A percentile compares a stretch with the other conserved stretches of the same genome.
phyloP scores from a whole-genome alignment of 192 early-diverging fungal genomes.

The Coemansia biformis region DNA sequence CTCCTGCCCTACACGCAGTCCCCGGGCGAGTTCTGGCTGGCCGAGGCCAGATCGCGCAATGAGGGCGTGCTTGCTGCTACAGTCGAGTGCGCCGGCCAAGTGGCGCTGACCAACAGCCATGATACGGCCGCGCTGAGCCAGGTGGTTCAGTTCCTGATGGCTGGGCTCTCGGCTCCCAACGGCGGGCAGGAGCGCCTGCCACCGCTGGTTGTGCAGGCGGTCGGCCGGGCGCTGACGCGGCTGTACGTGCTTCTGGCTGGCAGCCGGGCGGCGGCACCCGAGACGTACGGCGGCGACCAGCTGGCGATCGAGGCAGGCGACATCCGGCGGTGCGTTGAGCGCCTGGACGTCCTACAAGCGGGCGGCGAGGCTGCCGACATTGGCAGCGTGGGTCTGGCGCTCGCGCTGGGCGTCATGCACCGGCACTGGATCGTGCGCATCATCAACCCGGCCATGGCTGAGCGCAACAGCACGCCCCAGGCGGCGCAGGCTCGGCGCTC shows the following conservation, averaged over 20 bases:
- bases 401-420: slow-evolving; percentile 26
- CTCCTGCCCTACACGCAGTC: slow-evolving; percentile 5
- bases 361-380: not conserved
- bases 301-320: slow-evolving; percentile 25
- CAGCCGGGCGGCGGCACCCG: not conserved
- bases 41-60: slow-evolving; percentile 2
- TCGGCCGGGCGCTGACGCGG: slow-evolving; percentile 10
- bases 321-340: slow-evolving; percentile 31
- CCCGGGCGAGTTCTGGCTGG: slow-evolving; percentile 12
- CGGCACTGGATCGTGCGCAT: slow-evolving; percentile 25
- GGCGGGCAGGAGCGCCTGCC: not conserved
- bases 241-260: slow-evolving; percentile 4
- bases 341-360: slow-evolving; percentile 18
- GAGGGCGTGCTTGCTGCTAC: slow-evolving; percentile 24
- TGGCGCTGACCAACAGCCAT: slow-evolving; percentile 12
- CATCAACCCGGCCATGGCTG: slow-evolving; percentile 23
- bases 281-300: slow-evolving; percentile 17
- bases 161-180: slow-evolving; percentile 4
- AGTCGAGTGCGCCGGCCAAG: slow-evolving; percentile 22
- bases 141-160: slow-evolving; percentile 23
- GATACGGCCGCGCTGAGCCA: slow-evolving; percentile 12
- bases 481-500: slow-evolving; percentile 21
- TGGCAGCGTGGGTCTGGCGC: slow-evolving; percentile 17
- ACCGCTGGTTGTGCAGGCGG: slow-evolving; percentile 10
- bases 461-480: slow-evolving; percentile 19